These are phyloP conservation scores for Saccharomycopsis synnaedendra DNA, from an alignment of 805 yeast genomes.

Conservation along the genomic window DNA sequence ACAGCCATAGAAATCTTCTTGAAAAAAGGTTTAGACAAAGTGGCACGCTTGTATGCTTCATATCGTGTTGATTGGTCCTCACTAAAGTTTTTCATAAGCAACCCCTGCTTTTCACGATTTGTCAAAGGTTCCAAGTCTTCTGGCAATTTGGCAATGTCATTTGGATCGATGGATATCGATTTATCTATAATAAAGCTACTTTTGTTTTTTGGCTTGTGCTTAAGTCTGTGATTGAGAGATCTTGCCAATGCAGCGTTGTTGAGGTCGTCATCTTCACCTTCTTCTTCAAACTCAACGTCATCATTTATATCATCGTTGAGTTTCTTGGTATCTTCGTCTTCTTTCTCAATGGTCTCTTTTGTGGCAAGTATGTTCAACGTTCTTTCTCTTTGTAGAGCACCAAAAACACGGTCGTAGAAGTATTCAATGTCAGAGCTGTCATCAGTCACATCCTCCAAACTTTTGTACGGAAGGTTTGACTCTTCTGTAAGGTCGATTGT, in stretches of 20 bases:
- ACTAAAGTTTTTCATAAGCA: slow-evolving; percentile 12
- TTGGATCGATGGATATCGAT: neutral
- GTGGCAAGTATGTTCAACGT: slow-evolving; percentile 1
- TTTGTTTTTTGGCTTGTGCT: neutral
- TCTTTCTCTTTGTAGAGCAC: slow-evolving; percentile 3
- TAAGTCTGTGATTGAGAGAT: neutral
- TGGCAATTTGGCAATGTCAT: slow-evolving; percentile 5
- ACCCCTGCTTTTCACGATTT: slow-evolving; percentile 12
- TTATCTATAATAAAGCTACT: neutral
- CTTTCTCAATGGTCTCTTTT: slow-evolving; percentile 10
- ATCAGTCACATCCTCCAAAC: slow-evolving; percentile 11
- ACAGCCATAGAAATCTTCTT: slow-evolving; percentile 13
- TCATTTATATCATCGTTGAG: slow-evolving; percentile 1
- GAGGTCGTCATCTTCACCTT: slow-evolving; percentile 1
- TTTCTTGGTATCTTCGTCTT: slow-evolving; percentile 7
- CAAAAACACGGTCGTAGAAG: slow-evolving; percentile 7
- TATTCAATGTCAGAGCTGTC: slow-evolving; percentile 12
- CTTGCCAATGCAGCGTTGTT: neutral
- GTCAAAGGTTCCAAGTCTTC: slow-evolving; percentile 7
- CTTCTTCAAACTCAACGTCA: neutral
- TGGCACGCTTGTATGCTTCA: slow-evolving; percentile 14
- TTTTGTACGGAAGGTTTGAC: neutral
- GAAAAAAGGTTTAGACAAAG: slow-evolving; percentile 8
- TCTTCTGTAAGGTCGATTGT: too few species aligned
- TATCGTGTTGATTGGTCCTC: slow-evolving; percentile 11